Base-by-base conservation (phyloP, 2,329 filamentous ascomycete species). In the Teratosphaeria gauchensis region DNA sequence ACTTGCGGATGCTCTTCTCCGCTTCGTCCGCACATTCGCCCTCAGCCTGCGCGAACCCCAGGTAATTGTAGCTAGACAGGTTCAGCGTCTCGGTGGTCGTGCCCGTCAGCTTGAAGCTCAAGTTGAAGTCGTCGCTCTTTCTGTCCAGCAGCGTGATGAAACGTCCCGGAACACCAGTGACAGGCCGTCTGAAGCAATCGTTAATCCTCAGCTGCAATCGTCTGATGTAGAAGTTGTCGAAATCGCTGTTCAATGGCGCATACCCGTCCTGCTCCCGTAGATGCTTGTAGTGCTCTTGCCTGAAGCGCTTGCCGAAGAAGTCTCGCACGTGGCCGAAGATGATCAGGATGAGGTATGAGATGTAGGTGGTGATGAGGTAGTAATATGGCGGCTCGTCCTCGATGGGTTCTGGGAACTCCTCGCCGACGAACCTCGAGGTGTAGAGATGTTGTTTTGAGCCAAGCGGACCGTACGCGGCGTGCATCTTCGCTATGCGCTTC, bases 11-110 rank as follows among this genome's bases (percentile, higher is more conserved):
- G 53, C 83, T 84, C 53, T 92, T 87, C 77, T 99, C 94, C 3
- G 92, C 90, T 14, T 89, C 87, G 73, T 97, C 92, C 53, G 94
- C 94, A 71, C 94, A 99, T 48, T 94, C 92, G 11, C 94, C 94
- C 65, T 97, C 92, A 0, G 94, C 96, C 74, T 99, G 94, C 56
- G 94, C 94, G 69, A 99, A 99, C 51, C 94, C 94, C 28, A 99
- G 88, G 72, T 99, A 99, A 76, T 99, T 99, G 82, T 99, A 99
- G 1, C 94, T 99, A 78, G 92, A 96, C 87, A 99, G 88, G 77
- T 99, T 99, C 68, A 99, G 79, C 0, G 94, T 97, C 75, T 99
- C 90, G 1, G 92, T 97, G 60, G 84, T 87, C 54, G 90, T 95
- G 59, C 94, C 94, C 1, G 89, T 92, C 74, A 91, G 86, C 72